Conservation (phyloP, 1,139 yeast genomes). For the Blastobotrys illinoisensis region DNA sequence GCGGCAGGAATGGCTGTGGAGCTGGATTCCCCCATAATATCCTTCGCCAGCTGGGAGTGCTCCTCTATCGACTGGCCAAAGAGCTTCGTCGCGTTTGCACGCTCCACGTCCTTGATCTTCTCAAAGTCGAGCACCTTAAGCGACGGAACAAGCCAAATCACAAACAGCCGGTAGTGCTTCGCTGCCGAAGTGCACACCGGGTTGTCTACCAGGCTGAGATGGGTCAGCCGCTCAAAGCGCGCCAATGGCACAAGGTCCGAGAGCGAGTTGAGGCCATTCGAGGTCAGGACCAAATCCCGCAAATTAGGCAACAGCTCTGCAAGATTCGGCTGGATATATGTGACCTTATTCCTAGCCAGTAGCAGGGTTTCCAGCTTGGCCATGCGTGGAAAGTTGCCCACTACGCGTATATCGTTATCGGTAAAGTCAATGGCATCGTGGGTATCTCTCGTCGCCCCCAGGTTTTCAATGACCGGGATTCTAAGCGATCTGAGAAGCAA, state of each 20-base stretch:
- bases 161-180: conserved; percentile 52
- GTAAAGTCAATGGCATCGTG: conserved; percentile 60
- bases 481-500: conserved; percentile 39
- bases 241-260: conserved; percentile 37
- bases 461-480: conserved; percentile 40
- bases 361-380: conserved; percentile 45
- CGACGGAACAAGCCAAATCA: conserved; percentile 59
- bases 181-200: conserved; percentile 44
- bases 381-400: conserved; percentile 49
- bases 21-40: conserved; percentile 24
- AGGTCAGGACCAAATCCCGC: conserved; percentile 45
- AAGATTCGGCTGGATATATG: conserved; percentile 35
- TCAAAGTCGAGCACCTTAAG: conserved; percentile 62
- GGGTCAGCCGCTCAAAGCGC: conserved; percentile 37
- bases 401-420: conserved; percentile 53
- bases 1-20: conserved; percentile 19
- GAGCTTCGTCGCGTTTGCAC: conserved; percentile 39
- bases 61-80: conserved; percentile 40
- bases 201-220: conserved; percentile 54
- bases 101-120: conserved; percentile 53
- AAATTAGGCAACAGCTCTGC: conserved; percentile 41
- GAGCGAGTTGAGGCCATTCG: conserved; percentile 46
- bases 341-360: conserved; percentile 54
- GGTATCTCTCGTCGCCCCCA: conserved; percentile 40
- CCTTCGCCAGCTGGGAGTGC: conserved; percentile 32